A percentile compares a stretch with the other conserved stretches of the same genome.
These are phyloP conservation scores for Schizonepeta tenuifolia DNA, from an alignment of 257 asterid species.

Conservation along the genomic window DNA sequence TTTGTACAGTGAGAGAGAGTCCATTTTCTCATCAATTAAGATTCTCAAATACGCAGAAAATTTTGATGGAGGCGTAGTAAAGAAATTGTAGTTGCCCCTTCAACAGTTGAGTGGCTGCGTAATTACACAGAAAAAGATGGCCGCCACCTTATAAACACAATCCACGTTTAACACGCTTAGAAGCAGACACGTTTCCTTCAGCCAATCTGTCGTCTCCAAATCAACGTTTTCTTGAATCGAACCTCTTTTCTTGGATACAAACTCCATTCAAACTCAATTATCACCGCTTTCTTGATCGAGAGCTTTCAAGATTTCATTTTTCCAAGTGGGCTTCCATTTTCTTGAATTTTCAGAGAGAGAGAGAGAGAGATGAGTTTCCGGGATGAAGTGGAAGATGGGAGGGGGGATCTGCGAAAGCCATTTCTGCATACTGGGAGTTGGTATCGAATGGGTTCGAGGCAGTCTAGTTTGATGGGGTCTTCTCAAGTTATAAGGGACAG, in stretches of 20 bases:
- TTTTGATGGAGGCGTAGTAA: too few species aligned
- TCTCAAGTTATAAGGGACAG: conserved; percentile 76
- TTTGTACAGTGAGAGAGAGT: too few species aligned
- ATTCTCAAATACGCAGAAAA: too few species aligned
- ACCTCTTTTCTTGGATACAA: conserved; percentile 26
- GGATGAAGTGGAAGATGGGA: conserved; percentile 81
- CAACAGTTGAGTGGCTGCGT: background rate
- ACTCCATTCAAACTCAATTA: background rate
- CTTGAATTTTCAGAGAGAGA: conserved; percentile 18
- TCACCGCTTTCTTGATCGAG: background rate
- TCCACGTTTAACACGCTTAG: background rate
- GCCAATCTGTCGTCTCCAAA: background rate
- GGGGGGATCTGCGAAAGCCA: conserved; percentile 83
- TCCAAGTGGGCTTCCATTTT: conserved; percentile 33
- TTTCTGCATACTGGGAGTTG: conserved; percentile 92
- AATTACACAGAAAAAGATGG: background rate
- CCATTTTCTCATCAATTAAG: too few species aligned
- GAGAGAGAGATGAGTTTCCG: conserved; percentile 67
- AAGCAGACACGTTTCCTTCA: conserved; percentile 22
- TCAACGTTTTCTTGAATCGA: conserved; percentile 11
- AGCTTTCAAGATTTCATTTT: conserved; percentile 24
- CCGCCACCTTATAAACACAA: background rate
- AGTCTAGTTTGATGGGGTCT: conserved; percentile 80
- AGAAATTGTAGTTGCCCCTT: too few species aligned
- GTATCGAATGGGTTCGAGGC: conserved; percentile 90